Evolutionary conservation across 345 rosid genomes (phyloP).

Genomic region (Hypericum perforatum): DNA sequence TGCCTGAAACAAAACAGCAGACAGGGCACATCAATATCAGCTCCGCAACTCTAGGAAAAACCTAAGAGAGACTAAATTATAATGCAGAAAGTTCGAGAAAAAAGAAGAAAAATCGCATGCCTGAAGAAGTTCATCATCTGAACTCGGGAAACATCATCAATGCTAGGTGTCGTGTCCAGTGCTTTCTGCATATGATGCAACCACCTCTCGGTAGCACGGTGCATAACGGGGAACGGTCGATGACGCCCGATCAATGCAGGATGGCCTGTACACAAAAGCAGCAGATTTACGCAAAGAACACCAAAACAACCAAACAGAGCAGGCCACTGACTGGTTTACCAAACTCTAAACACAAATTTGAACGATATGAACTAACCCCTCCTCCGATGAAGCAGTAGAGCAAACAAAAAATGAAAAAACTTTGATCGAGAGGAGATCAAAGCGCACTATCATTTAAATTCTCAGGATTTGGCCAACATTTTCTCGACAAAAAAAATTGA

Average conservation of each 20-base stretch:
- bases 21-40: slow-evolving; percentile 1
- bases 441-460: too few relatives aligned
- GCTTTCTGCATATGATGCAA: slow-evolving; percentile 78
- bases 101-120: slow-evolving; percentile 16
- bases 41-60: not conserved
- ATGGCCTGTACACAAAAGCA: slow-evolving; percentile 39
- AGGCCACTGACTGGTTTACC: not conserved
- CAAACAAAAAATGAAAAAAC: too few relatives aligned
- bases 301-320: not conserved
- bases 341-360: too few relatives aligned
- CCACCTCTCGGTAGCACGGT: slow-evolving; percentile 84
- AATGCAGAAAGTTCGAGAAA: not conserved
- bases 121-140: slow-evolving; percentile 85
- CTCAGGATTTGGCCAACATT: too few relatives aligned
- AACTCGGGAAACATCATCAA: slow-evolving; percentile 56
- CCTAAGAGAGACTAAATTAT: not conserved
- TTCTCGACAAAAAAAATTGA: too few relatives aligned
- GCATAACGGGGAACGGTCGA: slow-evolving; percentile 77
- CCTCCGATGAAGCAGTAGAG: too few relatives aligned
- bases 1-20: slow-evolving; percentile 37
- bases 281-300: not conserved
- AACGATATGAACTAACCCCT: too few relatives aligned
- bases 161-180: slow-evolving; percentile 44
- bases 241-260: slow-evolving; percentile 87
- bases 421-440: too few relatives aligned